Evolutionary conservation across 176 grass and related monocot genomes (phyloP).

Genomic region (Oryza meyeriana): DNA sequence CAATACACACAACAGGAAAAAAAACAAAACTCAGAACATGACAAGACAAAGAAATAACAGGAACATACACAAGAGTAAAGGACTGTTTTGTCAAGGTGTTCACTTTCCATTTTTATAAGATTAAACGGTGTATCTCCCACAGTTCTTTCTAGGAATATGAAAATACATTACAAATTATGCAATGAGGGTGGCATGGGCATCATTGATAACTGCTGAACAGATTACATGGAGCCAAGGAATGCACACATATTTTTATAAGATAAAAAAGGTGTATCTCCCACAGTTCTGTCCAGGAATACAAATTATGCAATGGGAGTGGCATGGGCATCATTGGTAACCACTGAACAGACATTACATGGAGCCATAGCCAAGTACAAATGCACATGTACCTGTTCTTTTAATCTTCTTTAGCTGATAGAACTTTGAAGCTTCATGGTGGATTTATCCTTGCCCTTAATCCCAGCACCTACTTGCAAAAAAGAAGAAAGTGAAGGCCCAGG

Average conservation of each 20-base stretch:
- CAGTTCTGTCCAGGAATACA: background rate
- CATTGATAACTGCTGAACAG: too few species aligned
- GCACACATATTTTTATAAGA: background rate
- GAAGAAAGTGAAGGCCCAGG: background rate
- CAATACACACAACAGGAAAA: background rate
- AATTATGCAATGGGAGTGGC: background rate
- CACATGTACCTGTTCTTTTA: background rate
- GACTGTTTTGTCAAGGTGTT: too few species aligned
- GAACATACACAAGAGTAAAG: background rate
- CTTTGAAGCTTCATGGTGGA: background rate
- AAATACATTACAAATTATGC: too few species aligned
- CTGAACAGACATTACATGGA: background rate
- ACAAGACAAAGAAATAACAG: background rate
- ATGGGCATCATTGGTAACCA: background rate
- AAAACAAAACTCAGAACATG: background rate
- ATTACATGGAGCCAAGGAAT: too few species aligned
- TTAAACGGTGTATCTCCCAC: background rate
- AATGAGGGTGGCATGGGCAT: too few species aligned
- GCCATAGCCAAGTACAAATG: background rate
- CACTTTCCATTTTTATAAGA: background rate
- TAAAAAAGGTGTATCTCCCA: background rate
- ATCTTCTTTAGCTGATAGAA: constrained; percentile 4
- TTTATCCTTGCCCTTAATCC: background rate
- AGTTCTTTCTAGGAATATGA: too few species aligned
- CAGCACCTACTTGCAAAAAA: background rate